Base-by-base conservation (phyloP, 495 filamentous ascomycete genomes). In the Xylaria longipes region DNA sequence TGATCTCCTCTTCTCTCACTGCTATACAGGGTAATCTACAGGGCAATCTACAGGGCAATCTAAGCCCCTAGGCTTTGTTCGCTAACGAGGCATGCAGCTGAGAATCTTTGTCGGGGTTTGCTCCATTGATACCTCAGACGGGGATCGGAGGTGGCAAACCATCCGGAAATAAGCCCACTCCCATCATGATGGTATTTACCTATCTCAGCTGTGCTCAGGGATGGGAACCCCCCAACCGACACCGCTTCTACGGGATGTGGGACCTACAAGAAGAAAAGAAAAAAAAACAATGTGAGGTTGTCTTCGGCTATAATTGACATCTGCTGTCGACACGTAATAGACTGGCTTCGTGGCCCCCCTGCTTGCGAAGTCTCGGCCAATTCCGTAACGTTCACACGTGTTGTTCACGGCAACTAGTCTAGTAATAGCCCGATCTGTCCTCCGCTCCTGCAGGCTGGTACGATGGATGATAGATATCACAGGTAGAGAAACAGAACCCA, bases 121-220 rank as follows among this genome's bases (percentile, higher is more conserved):
- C 39, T 56, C 58, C 68, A 70, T 50, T 52, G 45, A 64, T 50
- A 58, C 65, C 65, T 41, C 68, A 48, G n/a, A 64, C 46, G 60
- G 37, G 60, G 29, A 31, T 70, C 41, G 57, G 58, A 56, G 29
- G 68, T 70, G 68, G 57, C 60, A 37, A 37, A 15, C 35, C 25
- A n/a, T 56, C 58, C 58, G 58, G 45, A 56, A 64, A 52, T 64
- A 63, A 62, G 60, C 48, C 12, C 61, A 52, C 37, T 70, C 33
- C 35, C 58, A 52, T 64, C 58, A 33, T 15, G 45, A 52, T 22
- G n/a, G 56, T 35, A 0, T 45, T 45, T 3, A 46, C 35, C n/a
- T 41, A 15, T 41, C 41, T 64, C 58, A 60, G 20, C 9, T 57
- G 35, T 37, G 46, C 57, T 41, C 68, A 48, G 57, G 60, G 22